Base-by-base conservation (phyloP, 2,329 filamentous ascomycete genomes). In the Aspergillus japonicus region DNA sequence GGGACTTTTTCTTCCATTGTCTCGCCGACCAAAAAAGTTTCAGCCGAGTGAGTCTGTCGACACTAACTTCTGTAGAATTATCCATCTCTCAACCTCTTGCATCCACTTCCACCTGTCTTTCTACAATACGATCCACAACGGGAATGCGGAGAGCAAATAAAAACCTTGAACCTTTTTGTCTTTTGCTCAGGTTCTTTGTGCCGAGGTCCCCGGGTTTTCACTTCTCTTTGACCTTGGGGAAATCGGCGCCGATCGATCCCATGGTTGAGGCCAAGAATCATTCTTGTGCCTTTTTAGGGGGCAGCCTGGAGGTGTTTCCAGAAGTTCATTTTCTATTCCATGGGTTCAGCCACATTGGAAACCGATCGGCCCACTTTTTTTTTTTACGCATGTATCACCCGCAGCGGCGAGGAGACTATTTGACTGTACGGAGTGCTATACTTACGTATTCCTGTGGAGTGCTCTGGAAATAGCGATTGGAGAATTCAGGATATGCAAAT, bases 251-350 rank as follows among this genome's bases (percentile, higher is more conserved):
- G 33, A 16, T 35, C 33, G 64, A 62, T 54, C 64, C 26, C 61
- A 60, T 61, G 61, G 63, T 65, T 65, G 52, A 42, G 51, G 24
- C 63, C 59, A 59, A 55, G 54, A 62, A 54, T 51, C 33, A 35
- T 12, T 16, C 4, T 35, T 1, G 33, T 16, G 11, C 12, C 54
- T 60, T 54, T 48, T 39, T 29, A 29, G 26, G 26, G 26, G 26
- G 26, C 8, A 21, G 21, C 21, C 21, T 21, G 21, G 21, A 21
- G 21, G 21, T 26, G 26, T 39, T 61, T 61, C 59, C 59, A 64
- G 59, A 62, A 62, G 53, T 47, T 49, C 54, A 35, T 4, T 31
- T 33, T 26, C 21, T n/a, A 44, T 44, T 48, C 59, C 59, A 57
- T 51, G 54, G 62, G 53, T 49, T 50, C 48, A 39, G 53, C 50